Evolutionary conservation across 495 filamentous ascomycete genomes (phyloP), one percentile per base, ranked within the genome.

Genomic region (Lasiosphaeria ovina): DNA sequence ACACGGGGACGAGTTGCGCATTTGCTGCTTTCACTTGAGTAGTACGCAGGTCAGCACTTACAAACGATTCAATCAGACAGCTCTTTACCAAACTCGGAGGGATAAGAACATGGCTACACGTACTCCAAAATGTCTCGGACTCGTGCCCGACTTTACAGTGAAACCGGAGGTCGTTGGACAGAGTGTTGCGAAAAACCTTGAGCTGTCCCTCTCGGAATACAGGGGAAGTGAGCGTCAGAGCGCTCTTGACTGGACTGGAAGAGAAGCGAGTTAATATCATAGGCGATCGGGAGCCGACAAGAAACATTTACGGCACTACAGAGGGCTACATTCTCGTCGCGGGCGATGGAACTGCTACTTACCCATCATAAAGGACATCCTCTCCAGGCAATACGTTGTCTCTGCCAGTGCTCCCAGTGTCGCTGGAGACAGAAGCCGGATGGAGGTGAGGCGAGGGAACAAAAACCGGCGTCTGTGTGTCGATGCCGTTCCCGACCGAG

Each of bases 61-160:
- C 42, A 7, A 24, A 24, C 24, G 24, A 2, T 24, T 24, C 24
- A 24, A 24, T 24, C 24, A 24, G 24, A 24, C 24, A 24, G 24
- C 24, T 24, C 24, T 24, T 24, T 24, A 24, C 24, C 2, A 24
- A 24, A 24, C 38, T 8, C 38, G 8, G 38, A 12, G 12, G 44
- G 12, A n/a, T 47, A 4, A 55, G 34, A 4, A 51, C 33, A 17
- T 33, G 17, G 44, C 17, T 16, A 1, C 4, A 52, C 65, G n/a
- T 65, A 72, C 71, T 69, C 70, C 72, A 69, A 33, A 68, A 71
- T 1, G 72, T 74, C 54, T 74, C 72, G 9, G 72, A 71, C 38
- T 74, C 63, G 12, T 61, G 45, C 14, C 65, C 66, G 6, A 69
- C 65, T 45, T 60, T 69, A 44, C 69, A 73, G 51, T 71, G 63